A percentile compares a stretch with the other conserved stretches of the same genome.
These are phyloP conservation scores for Claviceps fusiformis DNA, from an alignment of 2,329 filamentous ascomycete species.

Conservation along the genomic window DNA sequence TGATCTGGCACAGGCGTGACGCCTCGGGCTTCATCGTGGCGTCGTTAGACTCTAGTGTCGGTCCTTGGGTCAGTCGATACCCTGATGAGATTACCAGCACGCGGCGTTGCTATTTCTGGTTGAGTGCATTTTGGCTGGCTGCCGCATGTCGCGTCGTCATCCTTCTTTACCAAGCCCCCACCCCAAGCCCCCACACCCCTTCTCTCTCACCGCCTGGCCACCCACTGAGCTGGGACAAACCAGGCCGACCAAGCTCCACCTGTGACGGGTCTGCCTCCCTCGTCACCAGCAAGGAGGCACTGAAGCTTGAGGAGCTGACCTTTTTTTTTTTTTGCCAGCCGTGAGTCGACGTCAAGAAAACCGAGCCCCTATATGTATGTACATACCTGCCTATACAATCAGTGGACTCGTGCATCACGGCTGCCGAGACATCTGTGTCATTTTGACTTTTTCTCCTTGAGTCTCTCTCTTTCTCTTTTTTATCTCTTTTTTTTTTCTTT, in stretches of 20 bases:
- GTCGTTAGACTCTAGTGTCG: background rate
- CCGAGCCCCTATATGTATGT: no score
- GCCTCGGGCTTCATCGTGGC: background rate
- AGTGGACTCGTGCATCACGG: no score
- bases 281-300: no score
- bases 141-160: no score
- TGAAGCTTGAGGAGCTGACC: no score
- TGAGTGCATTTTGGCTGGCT: background rate
- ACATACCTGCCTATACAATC: background rate
- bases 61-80: background rate
- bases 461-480: background rate
- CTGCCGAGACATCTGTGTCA: background rate
- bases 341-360: background rate
- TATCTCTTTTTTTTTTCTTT: background rate
- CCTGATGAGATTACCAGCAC: background rate
- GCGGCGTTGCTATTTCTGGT: background rate
- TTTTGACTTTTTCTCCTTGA: background rate
- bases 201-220: background rate
- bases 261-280: background rate
- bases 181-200: background rate
- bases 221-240: background rate
- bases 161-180: no score
- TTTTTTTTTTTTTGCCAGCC: background rate
- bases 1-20: background rate
- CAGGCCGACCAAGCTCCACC: background rate